Percentiles rank a stretch among this genome's conserved stretches.
These are phyloP conservation scores for Microstroma glucosiphilum DNA, from an alignment of 1,284 basidiomycete genomes.

Conservation along the genomic window DNA sequence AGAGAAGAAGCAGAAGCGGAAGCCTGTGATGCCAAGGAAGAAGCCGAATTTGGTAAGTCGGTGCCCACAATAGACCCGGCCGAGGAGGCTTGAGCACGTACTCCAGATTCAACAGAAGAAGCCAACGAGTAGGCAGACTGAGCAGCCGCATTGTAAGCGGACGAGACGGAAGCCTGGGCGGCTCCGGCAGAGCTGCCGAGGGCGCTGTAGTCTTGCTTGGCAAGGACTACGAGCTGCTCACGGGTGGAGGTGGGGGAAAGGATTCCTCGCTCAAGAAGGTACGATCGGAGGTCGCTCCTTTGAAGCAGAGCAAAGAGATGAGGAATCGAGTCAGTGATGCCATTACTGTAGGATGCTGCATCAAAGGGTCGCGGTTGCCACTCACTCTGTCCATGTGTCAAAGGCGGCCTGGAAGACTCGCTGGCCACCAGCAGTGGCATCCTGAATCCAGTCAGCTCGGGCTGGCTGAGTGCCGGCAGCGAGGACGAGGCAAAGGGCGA, in stretches of 20 bases:
- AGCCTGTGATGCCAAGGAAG: conserved; percentile 33
- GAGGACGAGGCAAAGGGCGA: conserved; percentile 36
- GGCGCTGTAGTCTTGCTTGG: conserved; percentile 41
- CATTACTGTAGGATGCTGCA: too few relatives aligned
- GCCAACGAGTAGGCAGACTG: conserved; percentile 26
- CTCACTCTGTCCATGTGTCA: conserved; percentile 43
- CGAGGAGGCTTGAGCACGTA: conserved; percentile 27
- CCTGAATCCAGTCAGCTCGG: conserved; percentile 33
- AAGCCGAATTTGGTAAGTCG: conserved; percentile 17
- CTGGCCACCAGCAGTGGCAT: conserved; percentile 32
- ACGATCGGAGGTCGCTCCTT: conserved; percentile 39
- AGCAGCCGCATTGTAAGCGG: conserved; percentile 23
- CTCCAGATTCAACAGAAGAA: conserved; percentile 34
- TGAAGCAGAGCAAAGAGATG: not conserved
- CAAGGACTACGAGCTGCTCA: conserved; percentile 43
- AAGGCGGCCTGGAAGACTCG: conserved; percentile 44
- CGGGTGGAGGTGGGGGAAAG: conserved; percentile 40
- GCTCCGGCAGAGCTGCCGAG: conserved; percentile 23
- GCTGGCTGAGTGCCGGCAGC: conserved; percentile 24
- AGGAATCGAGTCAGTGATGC: conserved; percentile 2
- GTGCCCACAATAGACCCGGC: conserved; percentile 22
- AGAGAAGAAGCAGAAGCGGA: conserved; percentile 30
- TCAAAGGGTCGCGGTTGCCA: too few relatives aligned
- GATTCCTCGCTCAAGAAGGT: conserved; percentile 48
- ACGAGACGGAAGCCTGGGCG: conserved; percentile 20